A percentile compares a stretch with the other conserved stretches of the same genome.
Evolutionary conservation across 1,284 basidiomycete genomes (phyloP).

Genomic region (Marasmius fiardii): DNA sequence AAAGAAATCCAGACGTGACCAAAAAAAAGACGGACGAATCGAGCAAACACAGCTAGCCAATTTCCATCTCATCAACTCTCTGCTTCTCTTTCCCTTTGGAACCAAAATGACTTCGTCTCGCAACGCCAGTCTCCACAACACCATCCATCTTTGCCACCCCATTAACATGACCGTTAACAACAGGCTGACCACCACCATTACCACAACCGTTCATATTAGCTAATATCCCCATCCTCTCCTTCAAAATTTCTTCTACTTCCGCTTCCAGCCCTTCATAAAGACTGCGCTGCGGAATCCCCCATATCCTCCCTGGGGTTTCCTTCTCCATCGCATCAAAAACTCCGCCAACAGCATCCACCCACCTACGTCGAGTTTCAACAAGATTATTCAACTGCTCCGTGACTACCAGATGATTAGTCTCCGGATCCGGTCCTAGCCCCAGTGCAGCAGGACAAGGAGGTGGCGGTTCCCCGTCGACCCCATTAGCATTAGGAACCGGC

Average conservation of each 20-base stretch:
- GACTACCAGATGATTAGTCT: constrained; percentile 63
- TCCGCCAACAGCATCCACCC: constrained; percentile 68
- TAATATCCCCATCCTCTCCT: constrained; percentile 6
- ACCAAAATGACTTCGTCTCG: constrained; percentile 17
- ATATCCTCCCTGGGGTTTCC: constrained; percentile 62
- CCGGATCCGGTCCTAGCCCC: constrained; percentile 61
- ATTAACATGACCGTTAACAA: constrained; percentile 12
- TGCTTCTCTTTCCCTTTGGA: constrained; percentile 42
- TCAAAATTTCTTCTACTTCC: constrained; percentile 40
- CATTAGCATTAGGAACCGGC: constrained; percentile 11
- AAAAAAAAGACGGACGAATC: too few relatives aligned
- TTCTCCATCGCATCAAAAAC: constrained; percentile 67
- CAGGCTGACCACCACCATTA: not conserved
- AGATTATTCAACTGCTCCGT: constrained; percentile 68
- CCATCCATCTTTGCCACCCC: constrained; percentile 16
- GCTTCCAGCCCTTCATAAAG: constrained; percentile 74
- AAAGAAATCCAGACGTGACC: not conserved
- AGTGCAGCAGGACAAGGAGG: constrained; percentile 62
- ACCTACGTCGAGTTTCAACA: constrained; percentile 67
- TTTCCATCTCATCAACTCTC: constrained; percentile 51
- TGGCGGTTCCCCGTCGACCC: constrained; percentile 20
- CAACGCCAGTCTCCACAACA: constrained; percentile 10
- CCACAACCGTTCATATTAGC: not conserved
- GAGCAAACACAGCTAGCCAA: constrained; percentile 32
- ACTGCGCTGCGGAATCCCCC: constrained; percentile 71